These are phyloP conservation scores for Trichoderma citrinoviride DNA, from an alignment of 2,329 filamentous ascomycete genomes.

Conservation along the genomic window DNA sequence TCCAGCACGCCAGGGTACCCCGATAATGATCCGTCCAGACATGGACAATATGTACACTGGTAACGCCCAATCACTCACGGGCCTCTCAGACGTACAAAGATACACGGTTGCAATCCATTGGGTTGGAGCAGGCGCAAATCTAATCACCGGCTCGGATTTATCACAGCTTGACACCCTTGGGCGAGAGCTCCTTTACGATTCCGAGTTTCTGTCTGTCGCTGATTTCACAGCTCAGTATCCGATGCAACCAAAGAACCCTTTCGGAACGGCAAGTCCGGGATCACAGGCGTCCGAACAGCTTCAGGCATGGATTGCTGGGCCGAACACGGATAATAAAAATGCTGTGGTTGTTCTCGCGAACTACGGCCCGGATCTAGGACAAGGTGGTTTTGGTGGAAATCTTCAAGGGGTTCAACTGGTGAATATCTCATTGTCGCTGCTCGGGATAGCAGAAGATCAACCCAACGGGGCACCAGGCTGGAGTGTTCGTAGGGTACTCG, in stretches of 20 bases:
- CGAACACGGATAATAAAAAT: background rate
- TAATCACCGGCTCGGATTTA: constrained; percentile 4
- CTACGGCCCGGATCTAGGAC: constrained; percentile 5
- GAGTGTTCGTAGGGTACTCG: constrained; percentile 11
- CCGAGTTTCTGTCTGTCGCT: background rate
- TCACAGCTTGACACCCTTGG: constrained; percentile 8
- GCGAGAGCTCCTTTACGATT: background rate
- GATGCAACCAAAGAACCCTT: constrained; percentile 13
- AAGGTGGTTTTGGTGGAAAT: background rate
- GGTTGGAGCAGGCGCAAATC: constrained; percentile 7
- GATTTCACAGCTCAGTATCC: constrained; percentile 3
- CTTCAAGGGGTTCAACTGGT: constrained; percentile 5
- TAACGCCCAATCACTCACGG: background rate
- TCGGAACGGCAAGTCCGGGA: background rate
- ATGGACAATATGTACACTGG: constrained; percentile 16
- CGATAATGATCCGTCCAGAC: constrained; percentile 10
- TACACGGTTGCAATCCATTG: constrained; percentile 17
- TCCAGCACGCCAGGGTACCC: constrained; percentile 3
- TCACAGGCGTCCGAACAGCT: constrained; percentile 8
- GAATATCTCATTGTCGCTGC: constrained; percentile 4
- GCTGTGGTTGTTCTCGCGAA: constrained; percentile 11
- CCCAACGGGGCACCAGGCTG: constrained; percentile 6
- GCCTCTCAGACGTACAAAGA: constrained; percentile 5
- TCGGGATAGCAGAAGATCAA: constrained; percentile 1
- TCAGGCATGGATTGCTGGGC: constrained; percentile 12